These are phyloP conservation scores for Crithidia brevicula DNA, from an alignment of 208 protist genomes.

Conservation along the genomic window DNA sequence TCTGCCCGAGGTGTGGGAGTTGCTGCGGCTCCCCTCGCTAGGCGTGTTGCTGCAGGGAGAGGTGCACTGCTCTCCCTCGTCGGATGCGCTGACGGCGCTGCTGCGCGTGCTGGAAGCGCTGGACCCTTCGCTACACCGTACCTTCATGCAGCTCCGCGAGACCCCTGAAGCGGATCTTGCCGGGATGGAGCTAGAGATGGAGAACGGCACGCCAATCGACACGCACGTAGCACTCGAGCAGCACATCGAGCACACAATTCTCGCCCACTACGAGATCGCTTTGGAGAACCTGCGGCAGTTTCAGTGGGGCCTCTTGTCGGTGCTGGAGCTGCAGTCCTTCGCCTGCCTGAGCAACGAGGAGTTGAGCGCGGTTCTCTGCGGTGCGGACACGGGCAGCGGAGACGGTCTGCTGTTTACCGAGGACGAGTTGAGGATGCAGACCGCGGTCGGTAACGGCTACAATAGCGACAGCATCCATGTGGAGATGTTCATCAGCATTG, in stretches of 20 bases:
- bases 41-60: slow-evolving; percentile 4
- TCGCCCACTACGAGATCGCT: slow-evolving; percentile 40
- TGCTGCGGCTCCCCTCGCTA: slow-evolving; percentile 37
- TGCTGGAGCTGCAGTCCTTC: slow-evolving; percentile 67
- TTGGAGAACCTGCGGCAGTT: slow-evolving; percentile 70
- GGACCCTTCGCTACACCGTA: slow-evolving; percentile 55
- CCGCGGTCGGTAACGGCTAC: slow-evolving; percentile 86
- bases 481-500: slow-evolving; percentile 68
- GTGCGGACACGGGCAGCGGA: slow-evolving; percentile 20
- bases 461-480: slow-evolving; percentile 60
- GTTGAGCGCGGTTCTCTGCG: slow-evolving; percentile 60
- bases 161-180: slow-evolving; percentile 49
- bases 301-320: slow-evolving; percentile 55
- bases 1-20: slow-evolving; percentile 54
- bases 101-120: slow-evolving; percentile 44
- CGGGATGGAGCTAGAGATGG: slow-evolving; percentile 59
- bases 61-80: neutral
- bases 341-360: slow-evolving; percentile 61
- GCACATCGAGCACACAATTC: slow-evolving; percentile 32
- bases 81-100: neutral
- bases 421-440: slow-evolving; percentile 55
- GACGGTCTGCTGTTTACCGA: slow-evolving; percentile 65
- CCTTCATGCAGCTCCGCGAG: slow-evolving; percentile 45
- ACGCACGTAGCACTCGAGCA: slow-evolving; percentile 13
- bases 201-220: slow-evolving; percentile 40